Evolutionary conservation across 164 flowering plant species (phyloP).

Genomic region (Paratinospora sagittata): DNA sequence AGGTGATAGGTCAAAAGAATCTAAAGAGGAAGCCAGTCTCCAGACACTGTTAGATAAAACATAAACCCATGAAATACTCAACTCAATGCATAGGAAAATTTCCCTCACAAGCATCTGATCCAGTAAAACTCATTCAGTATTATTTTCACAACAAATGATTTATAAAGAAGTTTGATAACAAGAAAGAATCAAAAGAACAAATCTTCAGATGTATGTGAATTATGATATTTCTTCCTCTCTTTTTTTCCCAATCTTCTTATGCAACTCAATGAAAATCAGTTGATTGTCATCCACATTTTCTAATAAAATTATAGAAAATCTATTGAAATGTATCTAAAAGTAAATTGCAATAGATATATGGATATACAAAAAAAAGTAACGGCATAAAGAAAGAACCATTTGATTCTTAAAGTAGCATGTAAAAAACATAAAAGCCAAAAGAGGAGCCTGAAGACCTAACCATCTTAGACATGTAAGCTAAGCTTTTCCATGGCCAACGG

Average conservation of each 20-base stretch:
- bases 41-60: neutral
- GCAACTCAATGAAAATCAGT: neutral
- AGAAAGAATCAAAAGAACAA: neutral
- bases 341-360: neutral
- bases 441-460: constrained; percentile 18
- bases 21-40: too few relatives aligned
- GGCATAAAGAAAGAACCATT: neutral
- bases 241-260: neutral
- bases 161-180: neutral
- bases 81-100: too few relatives aligned
- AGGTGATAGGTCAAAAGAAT: too few relatives aligned
- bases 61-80: neutral
- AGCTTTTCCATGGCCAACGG: constrained; percentile 19
- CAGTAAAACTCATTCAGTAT: neutral
- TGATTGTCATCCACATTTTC: neutral
- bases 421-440: constrained; percentile 10
- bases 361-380: neutral
- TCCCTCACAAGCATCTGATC: neutral
- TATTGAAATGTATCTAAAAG: neutral
- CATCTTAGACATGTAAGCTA: constrained; percentile 24
- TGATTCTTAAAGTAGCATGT: constrained; percentile 1
- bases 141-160: neutral
- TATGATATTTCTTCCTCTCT: neutral
- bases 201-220: neutral
- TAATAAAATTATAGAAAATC: neutral